Conservation (phyloP, 306 rosid genomes). For the Cucumis cinereus region DNA sequence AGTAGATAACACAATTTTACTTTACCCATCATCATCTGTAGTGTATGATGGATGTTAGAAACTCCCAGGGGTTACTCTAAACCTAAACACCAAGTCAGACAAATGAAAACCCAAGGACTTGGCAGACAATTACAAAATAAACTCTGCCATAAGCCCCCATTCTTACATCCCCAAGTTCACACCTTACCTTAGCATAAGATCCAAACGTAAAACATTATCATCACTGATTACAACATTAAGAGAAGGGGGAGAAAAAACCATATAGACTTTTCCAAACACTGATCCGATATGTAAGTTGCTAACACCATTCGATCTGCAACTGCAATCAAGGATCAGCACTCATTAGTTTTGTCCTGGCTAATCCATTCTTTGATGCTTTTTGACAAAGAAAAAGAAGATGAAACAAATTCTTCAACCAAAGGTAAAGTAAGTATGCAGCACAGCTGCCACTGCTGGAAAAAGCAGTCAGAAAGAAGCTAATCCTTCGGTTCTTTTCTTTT, state of each 20-base stretch:
- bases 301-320: not conserved
- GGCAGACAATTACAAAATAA: conserved; percentile 24
- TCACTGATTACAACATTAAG: not conserved
- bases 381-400: not conserved
- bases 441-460: not conserved
- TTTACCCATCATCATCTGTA: conserved; percentile 34
- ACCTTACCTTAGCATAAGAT: not conserved
- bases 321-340: not conserved
- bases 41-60: conserved; percentile 48
- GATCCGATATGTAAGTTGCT: not conserved
- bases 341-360: not conserved
- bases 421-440: not conserved
- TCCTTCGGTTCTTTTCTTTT: not conserved
- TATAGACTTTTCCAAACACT: not conserved
- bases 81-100: conserved; percentile 49
- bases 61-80: conserved; percentile 28
- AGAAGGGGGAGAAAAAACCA: not conserved
- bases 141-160: conserved; percentile 24
- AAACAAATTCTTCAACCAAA: not conserved
- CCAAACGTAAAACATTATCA: not conserved
- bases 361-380: not conserved
- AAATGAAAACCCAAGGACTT: conserved; percentile 20
- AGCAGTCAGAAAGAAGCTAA: not conserved
- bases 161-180: conserved; percentile 8
- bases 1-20: conserved; percentile 15